These are phyloP conservation scores for Apiospora phragmitis DNA, from an alignment of 2,329 filamentous ascomycete species.

Conservation along the genomic window DNA sequence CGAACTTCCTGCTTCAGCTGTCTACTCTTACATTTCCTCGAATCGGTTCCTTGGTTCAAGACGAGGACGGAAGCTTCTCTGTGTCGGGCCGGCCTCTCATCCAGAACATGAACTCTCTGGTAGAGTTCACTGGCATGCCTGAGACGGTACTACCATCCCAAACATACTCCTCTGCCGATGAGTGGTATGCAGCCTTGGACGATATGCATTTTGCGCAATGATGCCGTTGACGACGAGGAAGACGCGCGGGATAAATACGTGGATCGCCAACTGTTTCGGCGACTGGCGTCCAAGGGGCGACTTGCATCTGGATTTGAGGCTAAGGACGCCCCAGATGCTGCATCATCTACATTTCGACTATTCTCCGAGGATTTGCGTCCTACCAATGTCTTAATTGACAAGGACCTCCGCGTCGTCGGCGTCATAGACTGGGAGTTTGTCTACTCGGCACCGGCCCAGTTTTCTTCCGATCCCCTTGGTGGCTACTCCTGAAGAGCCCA, in stretches of 20 bases:
- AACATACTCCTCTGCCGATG: conserved; percentile 32
- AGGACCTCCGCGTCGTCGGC: conserved; percentile 28
- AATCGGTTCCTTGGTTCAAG: conserved; percentile 39
- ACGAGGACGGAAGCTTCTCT: conserved; percentile 23
- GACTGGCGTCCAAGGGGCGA: conserved; percentile 28
- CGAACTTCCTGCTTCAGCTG: conserved; percentile 41
- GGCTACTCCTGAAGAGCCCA: conserved; percentile 34
- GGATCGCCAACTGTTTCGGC: conserved; percentile 41
- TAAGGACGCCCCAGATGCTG: conserved; percentile 18
- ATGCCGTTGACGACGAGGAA: conserved; percentile 35
- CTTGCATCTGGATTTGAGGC: conserved; percentile 20
- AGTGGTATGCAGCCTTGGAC: conserved; percentile 44
- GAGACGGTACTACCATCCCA: background rate
- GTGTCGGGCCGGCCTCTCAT: conserved; percentile 38
- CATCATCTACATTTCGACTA: conserved; percentile 23
- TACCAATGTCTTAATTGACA: conserved; percentile 34
- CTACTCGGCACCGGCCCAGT: conserved; percentile 36
- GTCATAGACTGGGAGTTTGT: conserved; percentile 44
- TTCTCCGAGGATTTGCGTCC: conserved; percentile 37
- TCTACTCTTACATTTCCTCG: conserved; percentile 31
- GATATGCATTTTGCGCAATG: conserved; percentile 42
- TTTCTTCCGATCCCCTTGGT: conserved; percentile 39
- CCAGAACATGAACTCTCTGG: conserved; percentile 42
- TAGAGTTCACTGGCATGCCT: conserved; percentile 22
- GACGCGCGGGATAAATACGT: conserved; percentile 45